These are phyloP conservation scores for Fraxinus baroniana DNA, from an alignment of 305 asterid genomes.

Conservation along the genomic window DNA sequence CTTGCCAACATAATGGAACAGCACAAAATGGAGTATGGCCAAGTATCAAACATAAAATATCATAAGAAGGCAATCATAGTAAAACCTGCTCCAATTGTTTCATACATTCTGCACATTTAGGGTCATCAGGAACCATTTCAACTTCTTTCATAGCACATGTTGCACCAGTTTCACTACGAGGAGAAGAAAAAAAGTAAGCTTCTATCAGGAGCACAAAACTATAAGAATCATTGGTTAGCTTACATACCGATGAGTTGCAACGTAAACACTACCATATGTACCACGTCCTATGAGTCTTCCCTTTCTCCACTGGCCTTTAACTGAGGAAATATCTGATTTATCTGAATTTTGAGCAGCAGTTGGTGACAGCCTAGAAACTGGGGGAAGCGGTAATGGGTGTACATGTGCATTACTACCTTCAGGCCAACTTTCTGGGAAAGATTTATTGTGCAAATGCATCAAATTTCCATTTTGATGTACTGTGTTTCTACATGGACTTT, in stretches of 20 bases:
- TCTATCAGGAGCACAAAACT: conserved; percentile 1
- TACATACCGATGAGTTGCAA: conserved; percentile 71
- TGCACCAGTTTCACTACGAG: conserved; percentile 83
- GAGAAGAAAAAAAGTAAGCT: conserved; percentile 17
- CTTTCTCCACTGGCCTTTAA: conserved; percentile 46
- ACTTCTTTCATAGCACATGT: conserved; percentile 88
- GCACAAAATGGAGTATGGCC: background rate
- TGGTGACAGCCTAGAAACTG: conserved; percentile 47
- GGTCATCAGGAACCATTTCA: conserved; percentile 67
- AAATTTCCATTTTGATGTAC: conserved; percentile 23
- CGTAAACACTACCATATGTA: conserved; percentile 80
- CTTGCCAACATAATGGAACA: background rate
- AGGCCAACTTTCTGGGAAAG: conserved; percentile 44
- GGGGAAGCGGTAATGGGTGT: conserved; percentile 84
- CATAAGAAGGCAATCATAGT: conserved; percentile 21
- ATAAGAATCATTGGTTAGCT: conserved; percentile 1
- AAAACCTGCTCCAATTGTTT: conserved; percentile 85
- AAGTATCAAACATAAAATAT: conserved; percentile 2
- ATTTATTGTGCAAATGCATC: conserved; percentile 36
- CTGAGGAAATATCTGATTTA: background rate
- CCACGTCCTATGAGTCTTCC: conserved; percentile 84
- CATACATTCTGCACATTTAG: conserved; percentile 62
- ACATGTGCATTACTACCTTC: conserved; percentile 44
- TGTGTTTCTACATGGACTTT: conserved; percentile 31
- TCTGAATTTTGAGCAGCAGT: background rate